These are phyloP conservation scores for Uronychia binucleata DNA, from an alignment of 73 alveolate species.

Conservation along the genomic window DNA sequence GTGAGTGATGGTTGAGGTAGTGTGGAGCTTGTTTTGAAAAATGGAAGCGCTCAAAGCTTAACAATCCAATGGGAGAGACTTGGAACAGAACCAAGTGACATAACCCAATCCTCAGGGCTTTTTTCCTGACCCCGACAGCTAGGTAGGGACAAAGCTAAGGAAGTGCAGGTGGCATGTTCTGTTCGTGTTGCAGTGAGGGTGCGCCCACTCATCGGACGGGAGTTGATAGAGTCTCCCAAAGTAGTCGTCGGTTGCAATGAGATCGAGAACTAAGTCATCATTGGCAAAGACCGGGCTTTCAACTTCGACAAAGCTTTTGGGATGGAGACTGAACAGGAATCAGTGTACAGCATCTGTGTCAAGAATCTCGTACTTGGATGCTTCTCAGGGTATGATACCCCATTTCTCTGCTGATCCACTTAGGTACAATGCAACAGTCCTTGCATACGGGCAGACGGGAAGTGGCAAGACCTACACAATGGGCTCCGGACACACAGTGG, in stretches of 20 bases:
- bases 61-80: too few relatives aligned
- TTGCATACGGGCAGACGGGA: conserved; percentile 99
- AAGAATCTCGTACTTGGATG: conserved; percentile 85
- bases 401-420: background rate
- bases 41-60: too few relatives aligned
- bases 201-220: conserved; percentile 94
- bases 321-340: conserved; percentile 80
- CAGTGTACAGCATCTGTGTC: conserved; percentile 81
- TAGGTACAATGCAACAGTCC: conserved; percentile 87
- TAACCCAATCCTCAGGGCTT: conserved; percentile 31
- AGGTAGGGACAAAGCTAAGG: background rate
- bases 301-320: conserved; percentile 92
- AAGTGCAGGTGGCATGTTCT: conserved; percentile 57
- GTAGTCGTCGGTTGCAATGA: conserved; percentile 35
- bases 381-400: conserved; percentile 92
- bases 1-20: too few relatives aligned
- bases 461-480: conserved; percentile 98
- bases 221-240: conserved; percentile 40
- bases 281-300: conserved; percentile 80
- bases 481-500: conserved; percentile 92
- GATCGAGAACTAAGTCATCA: conserved; percentile 58
- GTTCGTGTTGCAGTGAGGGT: conserved; percentile 92
- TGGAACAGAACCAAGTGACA: too few relatives aligned
- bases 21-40: too few relatives aligned
- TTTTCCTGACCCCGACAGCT: conserved; percentile 10